Base-by-base conservation (phyloP, 768 basidiomycete genomes). In the Tylopilus cervinicoccineus region DNA sequence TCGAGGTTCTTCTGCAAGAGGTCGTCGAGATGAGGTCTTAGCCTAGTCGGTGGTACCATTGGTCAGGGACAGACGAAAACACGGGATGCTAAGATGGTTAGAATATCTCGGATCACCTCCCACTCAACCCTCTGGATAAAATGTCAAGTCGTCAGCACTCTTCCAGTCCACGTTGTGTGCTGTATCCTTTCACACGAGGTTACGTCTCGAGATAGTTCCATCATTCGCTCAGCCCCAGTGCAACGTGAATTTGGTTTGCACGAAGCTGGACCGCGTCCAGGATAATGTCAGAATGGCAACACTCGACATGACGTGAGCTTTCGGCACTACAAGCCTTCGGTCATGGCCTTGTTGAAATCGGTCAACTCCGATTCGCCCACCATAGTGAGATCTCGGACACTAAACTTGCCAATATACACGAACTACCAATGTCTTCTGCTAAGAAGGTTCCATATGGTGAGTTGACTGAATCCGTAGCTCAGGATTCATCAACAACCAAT, bases 401-500 rank as follows among this genome's bases (percentile, higher is more conserved):
- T 13, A 45, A 38, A 17, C 23, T 12, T 33, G 16, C 45, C 22
- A 12, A 28, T 31, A 12, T 23, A 38, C 2, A 23, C 28, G 34
- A 36, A 19, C 28, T 29, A 33, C 22, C 46, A 8, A 65, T 65
- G 64, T 43, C 63, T 9, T 48, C 41, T 46, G 24, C 43, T 3
- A 67, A 46, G 56, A 67, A 57, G 26, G 34, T 69, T 42, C 64
- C 66, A 4, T 71, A 69, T 37, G 67, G 70, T 71, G 52, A 58
- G 66, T 47, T 16, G 32, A 29, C 6, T 22, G 24, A 13, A 7
- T 28, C 5, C 5, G 24, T 31, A 13, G 39, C 12, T 42, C 12
- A 23, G 22, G 31, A 19, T 10, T n/a, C 10, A 9, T 47, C 33
- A 6, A 51, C 39, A 36, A 42, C 38, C 2, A 4, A 12, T 12